Evolutionary conservation across 192 early-diverging fungal genomes (phyloP).

Genomic region (Chytriomyces sp.): DNA sequence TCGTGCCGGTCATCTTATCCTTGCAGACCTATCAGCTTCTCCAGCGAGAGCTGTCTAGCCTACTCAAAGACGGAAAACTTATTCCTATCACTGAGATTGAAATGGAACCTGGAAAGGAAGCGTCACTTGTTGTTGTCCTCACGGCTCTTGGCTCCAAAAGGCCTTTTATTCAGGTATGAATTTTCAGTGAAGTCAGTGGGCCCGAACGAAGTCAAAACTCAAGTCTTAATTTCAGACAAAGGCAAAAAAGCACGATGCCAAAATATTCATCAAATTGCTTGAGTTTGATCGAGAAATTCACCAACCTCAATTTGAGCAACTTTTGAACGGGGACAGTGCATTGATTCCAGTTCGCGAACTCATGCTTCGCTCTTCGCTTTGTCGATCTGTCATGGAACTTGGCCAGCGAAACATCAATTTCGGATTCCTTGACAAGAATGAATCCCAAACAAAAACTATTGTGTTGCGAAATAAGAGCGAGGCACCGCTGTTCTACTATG

Average conservation of each 20-base stretch:
- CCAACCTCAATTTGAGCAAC: constrained; percentile 77
- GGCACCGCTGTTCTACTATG: constrained; percentile 85
- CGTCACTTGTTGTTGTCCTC: constrained; percentile 77
- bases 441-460: constrained; percentile 84
- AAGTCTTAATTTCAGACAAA: constrained; percentile 58
- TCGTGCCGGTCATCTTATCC: neutral
- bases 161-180: constrained; percentile 63
- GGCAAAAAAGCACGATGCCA: constrained; percentile 80
- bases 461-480: constrained; percentile 90
- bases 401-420: constrained; percentile 98
- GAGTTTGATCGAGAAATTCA: constrained; percentile 87
- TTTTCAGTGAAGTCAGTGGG: neutral
- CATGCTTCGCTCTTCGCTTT: constrained; percentile 83
- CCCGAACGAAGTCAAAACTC: constrained; percentile 66
- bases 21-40: constrained; percentile 48
- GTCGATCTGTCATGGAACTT: constrained; percentile 85
- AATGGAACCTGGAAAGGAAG: constrained; percentile 67
- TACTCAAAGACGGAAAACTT: constrained; percentile 74
- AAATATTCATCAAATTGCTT: constrained; percentile 80
- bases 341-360: constrained; percentile 88
- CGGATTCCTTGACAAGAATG: constrained; percentile 83
- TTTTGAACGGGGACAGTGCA: constrained; percentile 62
- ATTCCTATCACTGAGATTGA: constrained; percentile 63
- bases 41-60: constrained; percentile 72
- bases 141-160: constrained; percentile 64